Evolutionary conservation across 1,284 basidiomycete genomes (phyloP).

Genomic region (Apiotrichum brassicae): DNA sequence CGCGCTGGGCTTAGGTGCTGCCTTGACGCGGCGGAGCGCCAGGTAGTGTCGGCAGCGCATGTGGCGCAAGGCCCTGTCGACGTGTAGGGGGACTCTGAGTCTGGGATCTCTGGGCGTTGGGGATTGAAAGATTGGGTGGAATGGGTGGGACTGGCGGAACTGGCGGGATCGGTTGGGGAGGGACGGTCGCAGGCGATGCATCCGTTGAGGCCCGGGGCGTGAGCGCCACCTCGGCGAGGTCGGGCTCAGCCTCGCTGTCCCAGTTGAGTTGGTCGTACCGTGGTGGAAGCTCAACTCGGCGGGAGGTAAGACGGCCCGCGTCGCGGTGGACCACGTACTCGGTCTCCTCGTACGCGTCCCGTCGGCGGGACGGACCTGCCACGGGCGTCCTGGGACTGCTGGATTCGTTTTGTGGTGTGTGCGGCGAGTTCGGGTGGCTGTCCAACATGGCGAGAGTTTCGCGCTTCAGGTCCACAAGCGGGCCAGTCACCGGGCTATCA

Average conservation of each 20-base stretch:
- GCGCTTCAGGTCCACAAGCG: slow-evolving; percentile 27
- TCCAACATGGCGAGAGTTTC: slow-evolving; percentile 32
- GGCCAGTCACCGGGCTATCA: slow-evolving; percentile 10
- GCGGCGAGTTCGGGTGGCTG: background rate
- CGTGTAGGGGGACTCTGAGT: no score
- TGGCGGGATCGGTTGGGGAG: background rate
- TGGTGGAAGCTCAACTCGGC: slow-evolving; percentile 37
- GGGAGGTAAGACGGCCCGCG: slow-evolving; percentile 27
- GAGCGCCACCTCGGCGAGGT: background rate
- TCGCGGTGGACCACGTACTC: slow-evolving; percentile 41
- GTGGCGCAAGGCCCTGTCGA: no score
- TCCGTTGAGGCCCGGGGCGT: background rate
- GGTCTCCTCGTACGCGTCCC: background rate
- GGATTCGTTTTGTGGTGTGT: background rate
- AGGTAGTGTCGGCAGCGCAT: no score
- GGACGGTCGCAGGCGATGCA: background rate
- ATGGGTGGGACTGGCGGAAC: background rate
- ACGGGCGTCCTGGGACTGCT: no score
- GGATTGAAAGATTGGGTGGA: no score
- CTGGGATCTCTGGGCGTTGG: no score
- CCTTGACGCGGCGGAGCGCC: no score
- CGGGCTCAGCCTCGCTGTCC: slow-evolving; percentile 17
- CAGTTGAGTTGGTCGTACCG: slow-evolving; percentile 43
- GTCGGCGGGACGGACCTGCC: background rate
- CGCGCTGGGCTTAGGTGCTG: no score